Evolutionary conservation across 208 protist species (phyloP).

Genomic region (Entamoeba invadens): DNA sequence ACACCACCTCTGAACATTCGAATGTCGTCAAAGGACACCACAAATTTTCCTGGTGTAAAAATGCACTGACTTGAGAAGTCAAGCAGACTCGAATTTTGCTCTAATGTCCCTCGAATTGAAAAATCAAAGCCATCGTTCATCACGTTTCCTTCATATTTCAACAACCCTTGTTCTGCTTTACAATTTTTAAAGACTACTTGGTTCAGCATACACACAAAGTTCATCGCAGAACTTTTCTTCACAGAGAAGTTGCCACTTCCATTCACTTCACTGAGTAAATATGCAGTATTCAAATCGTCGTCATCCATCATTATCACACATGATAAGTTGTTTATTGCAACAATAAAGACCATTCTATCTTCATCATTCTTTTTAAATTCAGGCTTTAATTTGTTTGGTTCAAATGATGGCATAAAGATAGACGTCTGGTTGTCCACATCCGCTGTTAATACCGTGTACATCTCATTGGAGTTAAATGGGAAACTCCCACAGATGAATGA

Average conservation of each 20-base stretch:
- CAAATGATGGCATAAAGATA: neutral
- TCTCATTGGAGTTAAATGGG: neutral
- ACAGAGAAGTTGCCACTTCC: neutral
- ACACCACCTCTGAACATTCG: neutral
- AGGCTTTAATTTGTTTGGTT: neutral
- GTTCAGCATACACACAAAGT: neutral
- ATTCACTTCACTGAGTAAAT: neutral
- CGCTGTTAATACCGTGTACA: neutral
- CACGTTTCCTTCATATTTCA: neutral
- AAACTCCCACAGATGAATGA: neutral
- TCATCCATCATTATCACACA: neutral
- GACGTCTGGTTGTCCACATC: neutral
- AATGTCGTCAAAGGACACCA: neutral
- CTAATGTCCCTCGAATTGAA: neutral
- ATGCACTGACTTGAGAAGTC: neutral
- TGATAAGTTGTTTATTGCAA: neutral
- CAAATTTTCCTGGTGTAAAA: neutral
- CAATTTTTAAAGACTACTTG: neutral
- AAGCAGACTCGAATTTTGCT: neutral
- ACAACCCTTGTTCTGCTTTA: neutral
- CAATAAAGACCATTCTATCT: neutral
- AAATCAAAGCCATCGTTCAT: neutral
- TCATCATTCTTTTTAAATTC: neutral
- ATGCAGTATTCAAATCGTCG: neutral
- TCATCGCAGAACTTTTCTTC: neutral